Percentiles rank a stretch among this genome's conserved stretches.
These are phyloP conservation scores for Dioscorea zingiberensis DNA, from an alignment of 106 monocot species.

Conservation along the genomic window DNA sequence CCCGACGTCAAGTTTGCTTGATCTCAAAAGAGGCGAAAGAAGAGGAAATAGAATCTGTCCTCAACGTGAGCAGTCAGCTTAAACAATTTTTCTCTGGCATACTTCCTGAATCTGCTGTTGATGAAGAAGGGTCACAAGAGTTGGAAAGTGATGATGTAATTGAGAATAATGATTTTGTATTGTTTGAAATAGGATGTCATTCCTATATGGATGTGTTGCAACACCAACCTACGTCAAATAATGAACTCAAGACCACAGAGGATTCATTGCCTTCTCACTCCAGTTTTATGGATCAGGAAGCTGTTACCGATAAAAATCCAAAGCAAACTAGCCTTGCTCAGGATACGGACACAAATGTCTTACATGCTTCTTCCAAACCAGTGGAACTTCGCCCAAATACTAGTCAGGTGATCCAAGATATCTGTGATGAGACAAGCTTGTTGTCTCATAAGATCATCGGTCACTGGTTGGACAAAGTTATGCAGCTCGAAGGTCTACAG, in stretches of 20 bases:
- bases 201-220: slow-evolving; percentile 10
- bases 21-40: slow-evolving; percentile 22
- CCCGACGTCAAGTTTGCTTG: slow-evolving; percentile 7
- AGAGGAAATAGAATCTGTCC: slow-evolving; percentile 53
- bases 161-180: slow-evolving; percentile 45
- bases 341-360: not conserved
- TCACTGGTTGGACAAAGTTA: slow-evolving; percentile 36
- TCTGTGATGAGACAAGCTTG: slow-evolving; percentile 73
- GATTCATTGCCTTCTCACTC: slow-evolving; percentile 23
- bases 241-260: slow-evolving; percentile 24
- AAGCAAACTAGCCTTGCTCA: not conserved
- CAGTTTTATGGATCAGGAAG: not conserved
- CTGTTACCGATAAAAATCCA: not conserved
- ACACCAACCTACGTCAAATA: slow-evolving; percentile 16
- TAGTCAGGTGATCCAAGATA: slow-evolving; percentile 22
- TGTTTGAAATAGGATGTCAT: slow-evolving; percentile 30
- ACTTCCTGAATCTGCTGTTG: slow-evolving; percentile 8
- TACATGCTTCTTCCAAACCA: slow-evolving; percentile 3
- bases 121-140: slow-evolving; percentile 9
- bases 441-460: slow-evolving; percentile 49
- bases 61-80: slow-evolving; percentile 58
- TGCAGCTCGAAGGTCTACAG: slow-evolving; percentile 26
- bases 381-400: not conserved
- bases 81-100: slow-evolving; percentile 30
- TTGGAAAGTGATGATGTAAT: slow-evolving; percentile 16